Conservation (phyloP, 768 basidiomycete genomes). For the Suillus lakei region DNA sequence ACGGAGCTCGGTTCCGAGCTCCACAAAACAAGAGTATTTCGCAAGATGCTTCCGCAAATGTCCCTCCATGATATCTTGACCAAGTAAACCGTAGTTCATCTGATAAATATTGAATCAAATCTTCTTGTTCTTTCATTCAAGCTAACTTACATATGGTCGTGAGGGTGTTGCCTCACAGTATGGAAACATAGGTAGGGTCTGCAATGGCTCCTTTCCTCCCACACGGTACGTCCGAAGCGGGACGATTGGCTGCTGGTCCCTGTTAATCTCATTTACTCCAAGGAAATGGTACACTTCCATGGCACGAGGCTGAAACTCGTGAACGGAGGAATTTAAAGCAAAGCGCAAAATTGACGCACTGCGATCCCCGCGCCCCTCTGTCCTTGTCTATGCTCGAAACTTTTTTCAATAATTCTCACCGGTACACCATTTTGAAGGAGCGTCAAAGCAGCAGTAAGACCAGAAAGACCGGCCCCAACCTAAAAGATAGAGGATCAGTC, state of each 20-base stretch:
- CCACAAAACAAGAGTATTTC: slow-evolving; percentile 31
- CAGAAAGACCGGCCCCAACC: slow-evolving; percentile 27
- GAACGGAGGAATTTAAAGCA: slow-evolving; percentile 14
- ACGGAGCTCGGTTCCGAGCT: slow-evolving; percentile 39
- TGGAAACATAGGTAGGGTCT: neutral
- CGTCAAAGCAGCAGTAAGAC: slow-evolving; percentile 19
- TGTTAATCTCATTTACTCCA: slow-evolving; percentile 21
- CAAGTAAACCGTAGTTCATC: neutral
- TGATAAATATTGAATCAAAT: neutral
- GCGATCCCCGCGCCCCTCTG: slow-evolving; percentile 12
- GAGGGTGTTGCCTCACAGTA: slow-evolving; percentile 1
- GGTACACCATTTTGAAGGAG: slow-evolving; percentile 27
- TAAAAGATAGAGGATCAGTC: neutral
- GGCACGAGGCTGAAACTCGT: slow-evolving; percentile 28
- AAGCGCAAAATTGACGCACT: slow-evolving; percentile 4
- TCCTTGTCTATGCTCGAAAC: slow-evolving; percentile 8
- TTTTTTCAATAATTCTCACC: slow-evolving; percentile 28
- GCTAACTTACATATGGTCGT: slow-evolving; percentile 8
- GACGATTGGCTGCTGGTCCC: neutral
- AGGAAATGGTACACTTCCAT: slow-evolving; percentile 35
- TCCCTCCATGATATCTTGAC: slow-evolving; percentile 32
- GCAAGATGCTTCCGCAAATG: slow-evolving; percentile 42
- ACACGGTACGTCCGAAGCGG: slow-evolving; percentile 3
- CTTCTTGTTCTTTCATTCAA: neutral
- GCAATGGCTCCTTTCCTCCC: slow-evolving; percentile 2